Evolutionary conservation across 2,329 filamentous ascomycete species (phyloP), one percentile per base, ranked within the genome.

Genomic region (Scedosporium aurantiacum): DNA sequence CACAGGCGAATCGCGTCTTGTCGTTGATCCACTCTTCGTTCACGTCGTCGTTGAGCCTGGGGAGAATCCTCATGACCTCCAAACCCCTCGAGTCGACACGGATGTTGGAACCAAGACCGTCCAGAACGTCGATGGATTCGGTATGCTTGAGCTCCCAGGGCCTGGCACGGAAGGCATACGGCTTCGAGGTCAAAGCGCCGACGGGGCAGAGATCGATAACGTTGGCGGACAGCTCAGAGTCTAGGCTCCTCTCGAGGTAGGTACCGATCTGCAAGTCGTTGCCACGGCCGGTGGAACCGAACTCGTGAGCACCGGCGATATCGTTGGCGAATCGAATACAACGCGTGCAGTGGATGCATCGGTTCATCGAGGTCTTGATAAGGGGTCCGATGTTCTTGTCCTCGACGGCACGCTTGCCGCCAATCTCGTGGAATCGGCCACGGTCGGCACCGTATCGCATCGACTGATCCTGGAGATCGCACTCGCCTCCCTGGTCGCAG

Each of bases 1-100:
- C 94, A 73, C 92, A 96, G 50, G 94, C 93, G 73, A 97, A 99
- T 66, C 94, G 86, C 47, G 91, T 87, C 82, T 97, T 99, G 80
- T 99, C 94, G 76, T 97, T 94, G 74, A 99, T 97, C 94, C 94
- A 99, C 76, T 99, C 94, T 79, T 99, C 94, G 75, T 99, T 99
- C 69, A 99, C 86, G 69, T 97, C 92, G 72, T 99, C 94, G 73
- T 99, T 99, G 64, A 99, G 82, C 69, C 94, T 85, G 63, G 94
- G 94, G 16, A 97, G 73, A 63, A 99, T 82, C 68, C 94, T 88
- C 92, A 99, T 96, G 59, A 99, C 93, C 77, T 97, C 92, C 66
- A 97, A 80, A 63, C 94, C 94, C 70, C 94, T 86, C 62, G 91
- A 88, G 76, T 99, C 94, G 54, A 97, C 87, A 54, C 94, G 87